Base-by-base conservation (phyloP, 108 stramenopile species). In the Skeletonema menzelii region DNA sequence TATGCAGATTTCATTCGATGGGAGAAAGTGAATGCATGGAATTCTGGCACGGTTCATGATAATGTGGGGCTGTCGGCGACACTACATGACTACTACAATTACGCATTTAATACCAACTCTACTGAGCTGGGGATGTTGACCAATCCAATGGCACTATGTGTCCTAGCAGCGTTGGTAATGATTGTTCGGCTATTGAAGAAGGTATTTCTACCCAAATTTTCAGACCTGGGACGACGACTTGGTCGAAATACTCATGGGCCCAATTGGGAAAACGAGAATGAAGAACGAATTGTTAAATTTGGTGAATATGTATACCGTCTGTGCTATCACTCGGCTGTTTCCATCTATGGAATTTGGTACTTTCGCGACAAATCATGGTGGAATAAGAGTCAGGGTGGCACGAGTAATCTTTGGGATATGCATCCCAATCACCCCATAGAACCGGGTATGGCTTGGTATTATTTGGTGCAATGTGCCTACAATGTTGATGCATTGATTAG, bases 281-380 rank as follows among this genome's bases (percentile, higher is more conserved):
- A 76, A 56, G 73, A 77, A 24, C 80, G 90, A 0, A 91, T 95
- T 38, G 24, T 62, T 53, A 95, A 95, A 61, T 95, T 95, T 79
- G 94, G 94, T 6, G 94, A 95, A 76, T 95, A 95, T 70, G 89
- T 92, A 60, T 92, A 89, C 82, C 91, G 94, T 12, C 53, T 95
- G 10, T 32, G 83, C 15, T 95, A 83, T 67, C 94, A 95, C 69
- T 76, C 83, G n/a, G 26, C 63, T 56, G 84, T 95, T 37, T 77
- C 75, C 7, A 58, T 86, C 20, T 80, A 72, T 47, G 94, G 91
- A 8, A 24, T 91, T 4, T 82, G 59, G 44, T 87, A 81, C 40
- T 92, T 95, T 70, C 75, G 59, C 46, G 77, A 87, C 53, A 84
- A 88, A 53, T 64, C 77, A 2, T 92, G 89, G 89, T 95, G 91